phyloP scores from a whole-genome alignment of 164 flowering plant species.

The Houttuynia cordata region DNA sequence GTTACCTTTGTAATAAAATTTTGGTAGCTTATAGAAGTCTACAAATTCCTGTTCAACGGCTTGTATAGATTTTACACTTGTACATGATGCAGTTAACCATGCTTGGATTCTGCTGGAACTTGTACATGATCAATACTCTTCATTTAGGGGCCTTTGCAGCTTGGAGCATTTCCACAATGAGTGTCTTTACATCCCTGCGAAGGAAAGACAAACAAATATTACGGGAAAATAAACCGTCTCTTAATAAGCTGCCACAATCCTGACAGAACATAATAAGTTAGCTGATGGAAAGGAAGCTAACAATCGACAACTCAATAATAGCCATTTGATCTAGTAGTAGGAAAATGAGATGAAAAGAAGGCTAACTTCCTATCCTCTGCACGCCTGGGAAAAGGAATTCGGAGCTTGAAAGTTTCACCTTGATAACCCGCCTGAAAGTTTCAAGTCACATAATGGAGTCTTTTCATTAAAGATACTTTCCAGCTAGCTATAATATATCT shows the following conservation, averaged over 20 bases:
- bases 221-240: too few species aligned
- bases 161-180: slow-evolving; percentile 79
- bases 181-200: slow-evolving; percentile 79
- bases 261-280: too few species aligned
- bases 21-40: too few species aligned
- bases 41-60: too few species aligned
- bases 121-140: not conserved
- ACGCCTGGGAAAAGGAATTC: slow-evolving; percentile 82
- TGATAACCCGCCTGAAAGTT: slow-evolving; percentile 52
- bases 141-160: slow-evolving; percentile 35
- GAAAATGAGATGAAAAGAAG: not conserved
- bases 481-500: not conserved
- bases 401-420: slow-evolving; percentile 69
- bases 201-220: slow-evolving; percentile 2
- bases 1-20: too few species aligned
- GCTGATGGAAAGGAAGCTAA: not conserved
- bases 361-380: slow-evolving; percentile 87
- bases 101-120: not conserved
- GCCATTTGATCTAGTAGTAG: not conserved
- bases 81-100: not conserved
- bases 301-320: too few species aligned
- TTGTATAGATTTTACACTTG: not conserved
- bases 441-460: not conserved
- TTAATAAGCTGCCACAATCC: too few species aligned
- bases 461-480: too few species aligned